Evolutionary conservation across 2,329 filamentous ascomycete genomes (phyloP).

Genomic region (Penicillium concentricum): DNA sequence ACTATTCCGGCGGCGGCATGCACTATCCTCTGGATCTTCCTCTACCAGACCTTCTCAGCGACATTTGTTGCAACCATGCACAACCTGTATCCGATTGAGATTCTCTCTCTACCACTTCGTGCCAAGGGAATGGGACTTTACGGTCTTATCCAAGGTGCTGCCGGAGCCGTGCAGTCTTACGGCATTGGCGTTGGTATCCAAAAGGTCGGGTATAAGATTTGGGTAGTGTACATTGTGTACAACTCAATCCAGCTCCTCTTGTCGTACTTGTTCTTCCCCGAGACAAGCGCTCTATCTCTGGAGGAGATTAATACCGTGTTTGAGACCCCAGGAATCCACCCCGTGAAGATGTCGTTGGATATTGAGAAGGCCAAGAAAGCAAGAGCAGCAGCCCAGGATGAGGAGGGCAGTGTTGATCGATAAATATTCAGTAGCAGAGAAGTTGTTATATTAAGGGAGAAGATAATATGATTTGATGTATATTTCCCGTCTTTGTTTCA

Average conservation of each 20-base stretch:
- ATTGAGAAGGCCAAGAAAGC: constrained; percentile 43
- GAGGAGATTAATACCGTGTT: constrained; percentile 62
- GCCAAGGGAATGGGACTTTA: constrained; percentile 50
- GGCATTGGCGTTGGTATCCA: constrained; percentile 50
- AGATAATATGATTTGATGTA: neutral
- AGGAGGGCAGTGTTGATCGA: constrained; percentile 8
- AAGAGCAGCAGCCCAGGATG: constrained; percentile 22
- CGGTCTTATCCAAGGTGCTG: constrained; percentile 46
- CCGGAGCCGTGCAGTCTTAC: constrained; percentile 47
- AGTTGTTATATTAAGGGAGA: neutral
- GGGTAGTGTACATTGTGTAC: constrained; percentile 53
- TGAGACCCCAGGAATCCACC: constrained; percentile 45
- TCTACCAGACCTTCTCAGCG: constrained; percentile 50
- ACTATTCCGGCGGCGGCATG: constrained; percentile 39
- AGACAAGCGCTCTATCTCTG: constrained; percentile 51
- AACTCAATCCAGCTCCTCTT: constrained; percentile 49
- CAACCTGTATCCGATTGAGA: constrained; percentile 49
- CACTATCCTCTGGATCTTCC: constrained; percentile 50
- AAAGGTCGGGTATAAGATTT: constrained; percentile 53
- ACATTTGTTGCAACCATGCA: constrained; percentile 51
- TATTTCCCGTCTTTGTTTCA: neutral
- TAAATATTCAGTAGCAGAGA: neutral
- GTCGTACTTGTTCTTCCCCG: constrained; percentile 54
- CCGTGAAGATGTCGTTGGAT: constrained; percentile 46
- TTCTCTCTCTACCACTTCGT: constrained; percentile 45